Base-by-base conservation (phyloP, 164 flowering plant genomes). In the Liquidambar formosana region DNA sequence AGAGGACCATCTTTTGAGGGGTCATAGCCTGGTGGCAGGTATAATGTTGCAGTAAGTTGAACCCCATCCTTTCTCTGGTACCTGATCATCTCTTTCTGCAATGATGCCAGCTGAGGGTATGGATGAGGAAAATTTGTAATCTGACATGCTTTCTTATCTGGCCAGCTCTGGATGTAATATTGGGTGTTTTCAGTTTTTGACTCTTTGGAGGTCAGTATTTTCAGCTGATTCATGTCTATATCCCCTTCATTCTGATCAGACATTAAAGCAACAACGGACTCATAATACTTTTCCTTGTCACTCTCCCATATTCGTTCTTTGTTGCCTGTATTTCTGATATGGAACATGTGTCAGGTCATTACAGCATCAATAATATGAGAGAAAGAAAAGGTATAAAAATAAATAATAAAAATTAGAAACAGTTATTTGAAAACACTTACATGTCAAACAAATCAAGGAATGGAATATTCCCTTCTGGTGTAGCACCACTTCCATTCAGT, bases 281-380 rank as follows among this genome's bases (percentile, higher is more conserved):
- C 97, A 71, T 72, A 93, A 66, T 90, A 93, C 66, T 84, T 93
- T 65, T 93, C 94, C 79, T 86, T 93, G 84, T 86, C 87, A 57
- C 99, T 95, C 85, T 93, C 83, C 99, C 99, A 95, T 76, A 93
- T 88, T 45, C 99, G 82, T 79, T 93, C 96, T 79, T 93, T 95
- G 73, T 41, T 76, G 69, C 97, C 97, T 73, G 99, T 86, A 75
- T 84, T 88, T 80, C 99, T 95, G 97, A 71, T 78, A 70, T n/a
- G n/a, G 26, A 70, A 58, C 51, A 60, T 66, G 66, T 59, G 72
- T 81, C 57, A 78, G 80, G 68, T 23, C 45, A 58, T 57, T 41
- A 21, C 26, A 22, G 46, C 18, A 64, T 10, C 49, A 75, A 56
- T 54, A 49, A 25, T 15, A 10, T 18, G 28, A 8, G 41, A 61